A percentile compares a stretch with the other conserved stretches of the same genome.
Evolutionary conservation across 495 filamentous ascomycete species (phyloP).

Genomic region (Penicillium tannophilum): DNA sequence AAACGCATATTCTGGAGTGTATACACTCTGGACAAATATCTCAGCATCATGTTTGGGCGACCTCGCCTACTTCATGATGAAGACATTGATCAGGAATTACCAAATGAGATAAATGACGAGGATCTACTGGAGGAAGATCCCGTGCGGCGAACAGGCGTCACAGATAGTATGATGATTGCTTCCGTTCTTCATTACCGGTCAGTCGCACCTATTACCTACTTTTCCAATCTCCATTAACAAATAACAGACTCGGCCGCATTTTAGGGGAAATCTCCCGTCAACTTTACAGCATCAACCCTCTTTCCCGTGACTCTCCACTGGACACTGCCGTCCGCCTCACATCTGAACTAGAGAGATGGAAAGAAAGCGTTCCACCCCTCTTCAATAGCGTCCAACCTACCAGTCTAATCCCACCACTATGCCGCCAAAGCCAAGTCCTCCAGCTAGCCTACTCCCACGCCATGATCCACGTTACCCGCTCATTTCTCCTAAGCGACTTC

Average conservation of each 20-base stretch:
- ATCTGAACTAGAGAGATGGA: constrained; percentile 40
- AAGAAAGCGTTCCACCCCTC: constrained; percentile 44
- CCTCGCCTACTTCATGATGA: constrained; percentile 56
- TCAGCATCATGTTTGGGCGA: constrained; percentile 57
- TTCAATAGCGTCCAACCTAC: constrained; percentile 49
- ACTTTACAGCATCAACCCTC: constrained; percentile 50
- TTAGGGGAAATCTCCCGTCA: constrained; percentile 49
- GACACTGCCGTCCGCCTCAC: constrained; percentile 43
- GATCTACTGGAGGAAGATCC: constrained; percentile 49
- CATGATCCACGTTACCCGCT: constrained; percentile 58
- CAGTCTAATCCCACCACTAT: constrained; percentile 53
- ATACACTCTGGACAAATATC: constrained; percentile 58
- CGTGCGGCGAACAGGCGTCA: constrained; percentile 32
- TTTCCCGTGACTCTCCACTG: constrained; percentile 39
- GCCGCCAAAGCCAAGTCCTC: constrained; percentile 56
- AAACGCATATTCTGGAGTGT: constrained; percentile 62
- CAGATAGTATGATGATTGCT: constrained; percentile 51
- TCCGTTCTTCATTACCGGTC: constrained; percentile 49
- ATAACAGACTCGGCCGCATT: constrained; percentile 43
- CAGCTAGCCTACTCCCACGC: constrained; percentile 55
- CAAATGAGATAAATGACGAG: constrained; percentile 55
- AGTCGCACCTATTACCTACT: constrained; percentile 4
- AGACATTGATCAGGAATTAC: constrained; percentile 55
- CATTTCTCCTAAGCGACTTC: constrained; percentile 56
- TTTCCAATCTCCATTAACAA: constrained; percentile 4